Percentiles rank a stretch among this genome's conserved stretches.
These are phyloP conservation scores for Leishmania major DNA, from an alignment of 208 protist species.

Conservation along the genomic window DNA sequence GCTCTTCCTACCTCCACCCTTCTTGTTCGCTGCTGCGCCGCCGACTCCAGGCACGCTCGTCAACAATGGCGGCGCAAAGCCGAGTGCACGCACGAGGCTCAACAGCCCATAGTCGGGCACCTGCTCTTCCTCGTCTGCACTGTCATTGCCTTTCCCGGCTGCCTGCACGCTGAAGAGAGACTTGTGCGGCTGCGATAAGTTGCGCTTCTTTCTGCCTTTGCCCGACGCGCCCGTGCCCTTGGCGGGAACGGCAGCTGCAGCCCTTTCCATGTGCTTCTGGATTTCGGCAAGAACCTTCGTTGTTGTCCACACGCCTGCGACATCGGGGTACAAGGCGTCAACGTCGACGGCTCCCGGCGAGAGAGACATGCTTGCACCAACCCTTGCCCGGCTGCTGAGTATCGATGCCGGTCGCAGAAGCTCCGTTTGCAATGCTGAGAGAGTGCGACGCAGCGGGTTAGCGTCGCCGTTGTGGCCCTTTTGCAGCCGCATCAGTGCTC, in stretches of 20 bases:
- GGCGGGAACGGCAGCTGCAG: not conserved
- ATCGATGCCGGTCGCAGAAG: not conserved
- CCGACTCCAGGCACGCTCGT: not conserved
- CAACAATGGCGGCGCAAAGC: conserved; percentile 14
- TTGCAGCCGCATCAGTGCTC: conserved; percentile 3
- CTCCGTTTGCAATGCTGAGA: not conserved
- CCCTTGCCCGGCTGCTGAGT: not conserved
- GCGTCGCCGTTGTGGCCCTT: conserved; percentile 26
- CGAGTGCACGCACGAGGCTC: conserved; percentile 26
- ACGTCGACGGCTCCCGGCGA: not conserved
- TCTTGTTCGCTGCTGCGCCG: not conserved
- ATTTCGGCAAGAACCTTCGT: conserved; percentile 3
- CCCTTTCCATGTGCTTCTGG: conserved; percentile 1
- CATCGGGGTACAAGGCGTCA: conserved; percentile 16
- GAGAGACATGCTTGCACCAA: not conserved
- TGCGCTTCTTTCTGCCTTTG: not conserved
- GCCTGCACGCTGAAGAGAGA: not conserved
- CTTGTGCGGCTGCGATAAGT: not conserved
- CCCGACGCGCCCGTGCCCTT: not conserved
- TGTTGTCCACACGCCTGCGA: conserved; percentile 8
- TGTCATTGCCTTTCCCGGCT: not conserved
- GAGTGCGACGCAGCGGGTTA: conserved; percentile 31
- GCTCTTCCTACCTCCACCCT: conserved; percentile 5
- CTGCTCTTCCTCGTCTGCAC: not conserved
- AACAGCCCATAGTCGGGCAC: conserved; percentile 29